These are phyloP conservation scores for Ministeria vibrans DNA, from an alignment of 78 protist genomes.

Conservation along the genomic window DNA sequence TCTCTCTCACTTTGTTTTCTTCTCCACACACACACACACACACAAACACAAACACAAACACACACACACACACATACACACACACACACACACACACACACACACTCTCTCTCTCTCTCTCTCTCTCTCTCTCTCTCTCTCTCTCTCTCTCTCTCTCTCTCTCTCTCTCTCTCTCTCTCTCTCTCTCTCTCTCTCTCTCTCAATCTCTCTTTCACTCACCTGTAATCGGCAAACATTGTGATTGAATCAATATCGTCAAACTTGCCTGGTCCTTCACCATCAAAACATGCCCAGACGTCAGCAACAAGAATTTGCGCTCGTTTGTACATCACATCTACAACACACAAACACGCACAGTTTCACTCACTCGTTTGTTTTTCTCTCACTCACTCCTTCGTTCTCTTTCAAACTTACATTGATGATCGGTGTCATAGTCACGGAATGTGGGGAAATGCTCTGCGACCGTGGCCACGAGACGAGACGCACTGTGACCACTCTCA, in stretches of 20 bases:
- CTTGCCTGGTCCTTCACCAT: constrained; percentile 18
- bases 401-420: neutral
- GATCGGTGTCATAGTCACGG: neutral
- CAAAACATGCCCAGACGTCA: constrained; percentile 48
- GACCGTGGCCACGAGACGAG: neutral
- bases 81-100: neutral
- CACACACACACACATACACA: neutral
- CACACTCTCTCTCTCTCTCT: neutral
- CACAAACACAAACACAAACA: neutral
- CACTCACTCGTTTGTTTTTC: neutral
- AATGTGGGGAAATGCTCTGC: neutral
- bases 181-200: neutral
- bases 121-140: neutral
- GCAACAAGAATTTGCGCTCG: constrained; percentile 67
- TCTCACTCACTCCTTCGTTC: neutral
- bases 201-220: neutral
- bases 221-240: constrained; percentile 70
- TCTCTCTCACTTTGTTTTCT: too few relatives aligned
- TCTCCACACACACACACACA: neutral
- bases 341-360: neutral
- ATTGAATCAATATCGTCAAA: constrained; percentile 48
- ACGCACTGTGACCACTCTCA: neutral
- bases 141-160: neutral
- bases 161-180: neutral
- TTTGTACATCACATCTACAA: constrained; percentile 19